Base-by-base conservation (phyloP, 768 basidiomycete genomes). In the Rhizopogon sp. region DNA sequence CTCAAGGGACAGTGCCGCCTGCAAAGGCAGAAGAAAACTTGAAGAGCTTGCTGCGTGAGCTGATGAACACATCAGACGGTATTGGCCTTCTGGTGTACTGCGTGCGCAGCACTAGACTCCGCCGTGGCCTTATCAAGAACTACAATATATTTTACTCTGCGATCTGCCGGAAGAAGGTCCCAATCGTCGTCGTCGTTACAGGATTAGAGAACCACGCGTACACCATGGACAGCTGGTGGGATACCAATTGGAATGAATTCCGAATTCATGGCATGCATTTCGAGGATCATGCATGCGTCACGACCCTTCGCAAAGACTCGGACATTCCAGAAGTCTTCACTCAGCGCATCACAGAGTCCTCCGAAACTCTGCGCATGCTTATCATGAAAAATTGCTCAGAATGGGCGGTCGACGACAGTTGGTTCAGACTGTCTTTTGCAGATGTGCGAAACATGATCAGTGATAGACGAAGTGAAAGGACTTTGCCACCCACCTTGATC, bases 121-220 rank as follows among this genome's bases (percentile, higher is more conserved):
- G 59, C 50, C 56, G 62, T 41, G 57, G 59, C 0, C 44, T 63
- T 29, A 57, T 70, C 49, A 57, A 50, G 56, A 75, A 75, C 58
- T 74, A 75, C 55, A 68, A 71, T 57, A 56, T 75, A 52, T 75
- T 75, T 59, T 64, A 64, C 49, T 66, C 63, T 11, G 69, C 67
- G 25, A 64, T 74, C 53, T 75, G 70, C 57, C 61, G 64, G 20
- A 64, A 63, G 43, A 70, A 69, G 49, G 70, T 74, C 1, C 74
- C 71, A 33, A 68, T 74, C 54, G 74, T 71, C 43, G 52, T 62
- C 13, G 66, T 74, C 40, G 63, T 75, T 39, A 74, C 71, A 0
- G 73, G 74, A 1, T 46, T 74, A 56, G 74, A 75, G 62, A 67
- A 74, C 53, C 62, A 75, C 33, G 68, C 67, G 13, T 40, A 33